Percentiles rank a stretch among this genome's conserved stretches.
Evolutionary conservation across 2,329 filamentous ascomycete genomes (phyloP).

Genomic region (Ceratocystis huliohia): DNA sequence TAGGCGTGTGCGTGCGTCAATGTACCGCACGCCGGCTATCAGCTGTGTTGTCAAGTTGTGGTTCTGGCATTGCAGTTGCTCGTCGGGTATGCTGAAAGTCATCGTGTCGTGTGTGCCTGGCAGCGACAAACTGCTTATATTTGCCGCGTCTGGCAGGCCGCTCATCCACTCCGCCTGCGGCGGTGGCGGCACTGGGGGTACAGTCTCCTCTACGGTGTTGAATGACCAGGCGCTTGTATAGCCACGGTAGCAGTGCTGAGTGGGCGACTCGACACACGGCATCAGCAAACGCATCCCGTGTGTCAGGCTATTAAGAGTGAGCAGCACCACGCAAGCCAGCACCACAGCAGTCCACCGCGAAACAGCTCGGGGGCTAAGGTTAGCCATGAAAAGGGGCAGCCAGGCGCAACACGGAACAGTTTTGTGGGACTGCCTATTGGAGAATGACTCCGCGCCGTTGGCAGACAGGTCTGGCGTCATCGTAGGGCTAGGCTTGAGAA

Average conservation of each 20-base stretch:
- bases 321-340: slow-evolving; percentile 16
- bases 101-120: slow-evolving; percentile 43
- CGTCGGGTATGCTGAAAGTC: slow-evolving; percentile 33
- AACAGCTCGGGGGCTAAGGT: background rate
- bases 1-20: slow-evolving; percentile 37
- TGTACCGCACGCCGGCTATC: slow-evolving; percentile 36
- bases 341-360: slow-evolving; percentile 13
- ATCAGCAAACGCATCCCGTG: slow-evolving; percentile 24
- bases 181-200: background rate
- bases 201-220: slow-evolving; percentile 28
- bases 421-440: background rate
- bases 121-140: slow-evolving; percentile 35
- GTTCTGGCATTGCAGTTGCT: slow-evolving; percentile 36
- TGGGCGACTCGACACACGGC: slow-evolving; percentile 24
- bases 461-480: background rate
- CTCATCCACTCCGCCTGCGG: slow-evolving; percentile 34
- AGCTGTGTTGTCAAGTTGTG: slow-evolving; percentile 35
- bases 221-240: slow-evolving; percentile 33
- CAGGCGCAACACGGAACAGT: background rate
- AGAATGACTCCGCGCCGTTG: background rate
- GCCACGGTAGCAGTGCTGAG: slow-evolving; percentile 26
- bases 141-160: slow-evolving; percentile 31
- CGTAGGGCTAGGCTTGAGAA: background rate
- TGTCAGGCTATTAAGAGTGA: slow-evolving; percentile 23
- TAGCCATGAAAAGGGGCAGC: background rate